Percentiles rank a stretch among this genome's conserved stretches.
phyloP scores from a whole-genome alignment of 129 eudicot genomes.

The carrot (Daucus carota) region DH1_v3.0 NC_030389.2:308001-308500 shows the following conservation, averaged over 20 bases:
- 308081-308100: neutral
- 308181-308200: neutral
- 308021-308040: neutral
- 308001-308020: no score
- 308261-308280: no score
- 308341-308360: no score
- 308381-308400: neutral
- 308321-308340: no score
- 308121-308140: neutral
- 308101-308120: no score
- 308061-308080: neutral
- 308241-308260: no score
- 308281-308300: no score
- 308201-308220: no score
- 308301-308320: no score
- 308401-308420: neutral
- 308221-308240: no score
- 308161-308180: neutral
- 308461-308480: neutral
- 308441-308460: neutral
- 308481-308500: neutral
- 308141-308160: neutral
- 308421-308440: no score
- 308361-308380: no score
- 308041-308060: neutral